Evolutionary conservation across 1,284 basidiomycete genomes (phyloP).

Genomic region (Cryptococcus sp.): DNA sequence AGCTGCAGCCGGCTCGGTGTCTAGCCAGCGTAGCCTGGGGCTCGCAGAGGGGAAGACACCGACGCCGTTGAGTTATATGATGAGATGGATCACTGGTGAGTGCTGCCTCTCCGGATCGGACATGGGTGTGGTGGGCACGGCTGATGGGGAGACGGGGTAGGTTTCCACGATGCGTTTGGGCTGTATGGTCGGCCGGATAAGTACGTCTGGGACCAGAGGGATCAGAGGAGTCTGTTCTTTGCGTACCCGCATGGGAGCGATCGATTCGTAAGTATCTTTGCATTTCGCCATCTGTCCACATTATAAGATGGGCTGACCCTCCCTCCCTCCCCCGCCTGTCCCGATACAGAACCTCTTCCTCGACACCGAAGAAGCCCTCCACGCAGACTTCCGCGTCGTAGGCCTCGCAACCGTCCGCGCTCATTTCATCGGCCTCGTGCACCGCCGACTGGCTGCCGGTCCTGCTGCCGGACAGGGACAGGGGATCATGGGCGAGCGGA

Average conservation of each 20-base stretch:
- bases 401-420: slow-evolving; percentile 66
- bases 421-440: slow-evolving; percentile 62
- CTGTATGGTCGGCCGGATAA: slow-evolving; percentile 75
- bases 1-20: neutral
- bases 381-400: slow-evolving; percentile 72
- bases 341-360: slow-evolving; percentile 71
- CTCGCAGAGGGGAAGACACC: slow-evolving; percentile 6
- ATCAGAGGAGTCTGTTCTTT: slow-evolving; percentile 54
- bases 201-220: slow-evolving; percentile 83
- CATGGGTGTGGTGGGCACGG: neutral
- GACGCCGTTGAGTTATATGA: slow-evolving; percentile 67
- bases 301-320: neutral
- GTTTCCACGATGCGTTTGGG: slow-evolving; percentile 78
- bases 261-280: slow-evolving; percentile 34
- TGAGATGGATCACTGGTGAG: slow-evolving; percentile 87
- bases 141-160: slow-evolving; percentile 51
- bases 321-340: neutral
- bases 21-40: neutral
- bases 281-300: neutral
- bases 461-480: neutral
- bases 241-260: slow-evolving; percentile 43
- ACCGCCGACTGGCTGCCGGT: slow-evolving; percentile 61
- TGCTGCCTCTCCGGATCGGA: slow-evolving; percentile 22
- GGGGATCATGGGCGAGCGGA: slow-evolving; percentile 5
- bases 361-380: slow-evolving; percentile 76